Base-by-base conservation (phyloP, 208 protist genomes). In the Crithidia expoeki region DNA sequence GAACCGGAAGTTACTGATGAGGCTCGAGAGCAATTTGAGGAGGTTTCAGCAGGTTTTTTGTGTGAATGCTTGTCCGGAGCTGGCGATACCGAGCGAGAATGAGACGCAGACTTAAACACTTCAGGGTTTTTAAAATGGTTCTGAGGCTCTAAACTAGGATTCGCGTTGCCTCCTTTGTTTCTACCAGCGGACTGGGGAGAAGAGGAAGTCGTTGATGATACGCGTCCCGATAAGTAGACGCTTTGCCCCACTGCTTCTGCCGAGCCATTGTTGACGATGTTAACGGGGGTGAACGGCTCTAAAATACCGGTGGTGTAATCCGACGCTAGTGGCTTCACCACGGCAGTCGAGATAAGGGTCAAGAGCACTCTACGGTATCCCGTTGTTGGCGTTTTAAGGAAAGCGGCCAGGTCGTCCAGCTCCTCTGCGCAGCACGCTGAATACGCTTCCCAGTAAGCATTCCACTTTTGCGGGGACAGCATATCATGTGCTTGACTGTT, bases 381-480 rank as follows among this genome's bases (percentile, higher is more conserved):
- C 2, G 42, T 27, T 17, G 47, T 32, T 2, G 58, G 30, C 17
- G 61, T 21, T 14, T 55, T 68, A 1, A 55, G 47, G 21, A 32
- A 56, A 1, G 16, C 12, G 4, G 68, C 63, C 23, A 80, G 53
- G 0, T 38, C 33, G 32, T 74, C 75, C 49, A 80, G 30, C 40
- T 55, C 57, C 16, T 75, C 75, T 5, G 60, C 68, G 34, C 63
- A 80, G 51, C 58, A 66, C 11, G 28, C 42, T 10, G 75, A 75
- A 46, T 59, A 80, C 2, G 50, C 63, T 14, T 75, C 72, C 89
- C 89, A 94, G 74, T 92, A 94, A 2, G 63, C 12, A 53, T 94
- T 90, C 89, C 89, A 94, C 59, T 73, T 17, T 32, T 83, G 46
- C n/a, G 76, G 68, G 55, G 74, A 42, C 12, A 92, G 63, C 53